phyloP scores from a whole-genome alignment of 768 basidiomycete species.

The Lepiota subincarnata region DNA sequence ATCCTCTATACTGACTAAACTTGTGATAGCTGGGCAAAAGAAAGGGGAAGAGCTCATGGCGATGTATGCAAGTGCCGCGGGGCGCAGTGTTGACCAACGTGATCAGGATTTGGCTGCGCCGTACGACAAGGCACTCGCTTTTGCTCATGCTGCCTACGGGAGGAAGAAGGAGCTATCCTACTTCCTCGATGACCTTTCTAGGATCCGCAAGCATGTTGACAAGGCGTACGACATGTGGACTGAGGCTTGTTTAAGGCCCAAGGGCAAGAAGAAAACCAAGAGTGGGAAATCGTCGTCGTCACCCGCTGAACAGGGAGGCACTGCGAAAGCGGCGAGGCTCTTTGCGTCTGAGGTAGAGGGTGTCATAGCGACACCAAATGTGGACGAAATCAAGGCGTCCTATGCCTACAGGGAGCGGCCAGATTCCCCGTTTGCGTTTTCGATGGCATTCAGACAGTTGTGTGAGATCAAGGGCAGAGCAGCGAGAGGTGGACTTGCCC shows the following conservation, averaged over 20 bases:
- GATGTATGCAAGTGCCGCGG: constrained; percentile 25
- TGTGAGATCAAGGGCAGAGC: constrained; percentile 10
- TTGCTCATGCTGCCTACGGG: constrained; percentile 6
- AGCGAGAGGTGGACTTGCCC: neutral
- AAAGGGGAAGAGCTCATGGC: constrained; percentile 32
- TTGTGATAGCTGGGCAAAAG: constrained; percentile 36
- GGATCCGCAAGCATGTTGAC: constrained; percentile 37
- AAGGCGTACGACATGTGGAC: constrained; percentile 17
- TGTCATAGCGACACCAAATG: constrained; percentile 24
- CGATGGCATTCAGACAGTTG: constrained; percentile 4
- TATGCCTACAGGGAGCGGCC: constrained; percentile 36
- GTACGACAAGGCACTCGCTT: constrained; percentile 26
- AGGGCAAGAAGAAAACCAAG: constrained; percentile 14
- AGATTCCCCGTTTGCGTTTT: neutral
- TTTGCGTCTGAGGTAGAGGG: constrained; percentile 26
- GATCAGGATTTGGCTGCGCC: constrained; percentile 37
- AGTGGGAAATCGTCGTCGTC: neutral
- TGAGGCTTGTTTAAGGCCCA: constrained; percentile 6
- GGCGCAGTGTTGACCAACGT: constrained; percentile 13
- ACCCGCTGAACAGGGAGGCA: constrained; percentile 19
- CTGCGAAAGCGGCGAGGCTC: constrained; percentile 20
- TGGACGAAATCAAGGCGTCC: constrained; percentile 53
- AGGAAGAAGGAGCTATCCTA: neutral
- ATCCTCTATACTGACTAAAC: constrained; percentile 38
- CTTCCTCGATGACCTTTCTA: constrained; percentile 32